These are phyloP conservation scores for Lumnitzera racemosa DNA, from an alignment of 345 rosid genomes.

Conservation along the genomic window DNA sequence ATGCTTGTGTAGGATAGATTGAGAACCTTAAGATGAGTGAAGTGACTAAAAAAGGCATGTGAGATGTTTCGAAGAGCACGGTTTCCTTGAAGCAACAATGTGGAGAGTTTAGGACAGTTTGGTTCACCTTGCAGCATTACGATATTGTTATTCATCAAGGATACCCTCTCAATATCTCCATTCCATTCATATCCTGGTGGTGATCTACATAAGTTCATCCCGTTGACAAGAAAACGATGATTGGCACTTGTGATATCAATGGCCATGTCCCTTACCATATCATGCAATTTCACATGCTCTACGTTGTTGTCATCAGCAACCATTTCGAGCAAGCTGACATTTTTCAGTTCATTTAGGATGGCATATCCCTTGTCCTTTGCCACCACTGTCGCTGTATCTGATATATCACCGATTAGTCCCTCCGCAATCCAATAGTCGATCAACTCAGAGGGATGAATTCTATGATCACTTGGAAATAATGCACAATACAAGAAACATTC, in stretches of 20 bases:
- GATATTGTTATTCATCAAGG: slow-evolving; percentile 8
- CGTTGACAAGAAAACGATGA: not conserved
- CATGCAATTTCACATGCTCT: slow-evolving; percentile 11
- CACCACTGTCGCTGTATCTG: not conserved
- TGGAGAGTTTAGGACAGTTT: slow-evolving; percentile 15
- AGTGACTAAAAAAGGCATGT: slow-evolving; percentile 9
- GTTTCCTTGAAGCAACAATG: slow-evolving; percentile 8
- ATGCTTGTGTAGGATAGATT: not conserved
- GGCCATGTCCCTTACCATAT: slow-evolving; percentile 20
- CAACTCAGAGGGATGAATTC: not conserved
- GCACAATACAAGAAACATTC: slow-evolving; percentile 14
- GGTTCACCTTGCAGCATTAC: slow-evolving; percentile 10
- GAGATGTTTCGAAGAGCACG: not conserved
- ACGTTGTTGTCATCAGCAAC: not conserved
- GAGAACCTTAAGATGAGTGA: slow-evolving; percentile 11
- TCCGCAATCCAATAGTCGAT: slow-evolving; percentile 8
- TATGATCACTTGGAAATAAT: slow-evolving; percentile 8
- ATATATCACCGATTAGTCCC: not conserved
- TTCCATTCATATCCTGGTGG: slow-evolving; percentile 6
- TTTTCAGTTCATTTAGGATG: slow-evolving; percentile 3
- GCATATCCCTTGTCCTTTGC: not conserved
- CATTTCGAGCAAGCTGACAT: slow-evolving; percentile 10
- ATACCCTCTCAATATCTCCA: slow-evolving; percentile 4
- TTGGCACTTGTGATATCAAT: not conserved
- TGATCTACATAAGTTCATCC: not conserved